Evolutionary conservation across 2,329 filamentous ascomycete species (phyloP), one percentile per base, ranked within the genome.

Genomic region (Aspergillus puulaauensis): DNA sequence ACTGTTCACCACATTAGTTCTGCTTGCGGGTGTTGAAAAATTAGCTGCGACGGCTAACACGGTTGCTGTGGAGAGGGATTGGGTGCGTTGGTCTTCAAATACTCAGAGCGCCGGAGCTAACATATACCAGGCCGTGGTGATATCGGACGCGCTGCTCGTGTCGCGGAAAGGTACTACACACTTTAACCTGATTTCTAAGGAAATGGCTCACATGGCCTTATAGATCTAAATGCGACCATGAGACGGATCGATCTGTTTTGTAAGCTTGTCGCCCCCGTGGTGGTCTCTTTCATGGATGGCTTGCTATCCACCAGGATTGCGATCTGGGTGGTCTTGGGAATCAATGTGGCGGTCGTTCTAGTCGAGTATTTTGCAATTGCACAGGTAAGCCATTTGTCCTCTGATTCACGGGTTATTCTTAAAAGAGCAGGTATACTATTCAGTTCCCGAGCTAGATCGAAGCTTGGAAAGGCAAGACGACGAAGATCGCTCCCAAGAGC

Each of bases 41-140:
- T 71, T 90, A 8, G 80, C 79, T 14, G 80, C 86, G 1, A 79
- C 87, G 6, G 80, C 85, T 69, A 91, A 91, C 68, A 78, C 84
- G 0, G 83, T 91, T 1, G 79, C 89, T 0, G 81, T 92, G 0
- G 89, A 91, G 70, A 78, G 86, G 65, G 89, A 92, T 64, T 91
- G 89, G 88, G 73, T 78, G 61, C 50, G 71, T 56, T 56, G 51
- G 9, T 57, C 48, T 41, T 47, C 57, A 41, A 4, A 14, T 23
- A 21, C 48, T 27, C 12, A 6, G 33, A 33, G 33, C 6, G 31
- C 40, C 15, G 21, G 23, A 19, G 9, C 46, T 62, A 45, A 58
- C 46, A 21, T 9, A 2, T 39, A 6, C 37, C 27, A 72, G 71
- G 67, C 66, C 4, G 67, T 74, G 46, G 68, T 73, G 12, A 67